Percentiles rank a stretch among this genome's conserved stretches.
Evolutionary conservation across 768 basidiomycete species (phyloP).

Genomic region (Solioccasus polychromus): DNA sequence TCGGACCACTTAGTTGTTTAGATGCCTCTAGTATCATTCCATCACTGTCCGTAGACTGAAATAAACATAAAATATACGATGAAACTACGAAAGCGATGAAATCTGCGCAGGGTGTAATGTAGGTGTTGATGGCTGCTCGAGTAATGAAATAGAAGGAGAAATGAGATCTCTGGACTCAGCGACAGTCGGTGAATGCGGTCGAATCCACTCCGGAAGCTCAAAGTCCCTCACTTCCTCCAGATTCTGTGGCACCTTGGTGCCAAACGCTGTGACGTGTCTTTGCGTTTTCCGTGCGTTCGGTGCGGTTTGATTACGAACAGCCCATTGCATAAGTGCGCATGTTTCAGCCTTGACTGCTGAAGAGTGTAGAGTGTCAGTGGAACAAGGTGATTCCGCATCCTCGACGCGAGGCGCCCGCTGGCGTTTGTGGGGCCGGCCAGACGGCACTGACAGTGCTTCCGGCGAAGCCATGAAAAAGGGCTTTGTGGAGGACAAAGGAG

Average conservation of each 20-base stretch:
- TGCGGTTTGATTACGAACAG: slow-evolving; percentile 44
- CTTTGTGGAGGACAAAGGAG: slow-evolving; percentile 22
- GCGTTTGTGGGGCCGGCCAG: slow-evolving; percentile 32
- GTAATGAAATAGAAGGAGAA: slow-evolving; percentile 2
- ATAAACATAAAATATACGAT: slow-evolving; percentile 31
- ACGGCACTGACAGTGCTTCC: slow-evolving; percentile 25
- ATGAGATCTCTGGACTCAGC: slow-evolving; percentile 1
- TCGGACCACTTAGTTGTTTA: slow-evolving; percentile 10
- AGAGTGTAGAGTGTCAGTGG: slow-evolving; percentile 11
- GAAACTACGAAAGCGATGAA: slow-evolving; percentile 12
- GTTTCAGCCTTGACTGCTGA: slow-evolving; percentile 21
- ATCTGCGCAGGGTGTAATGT: slow-evolving; percentile 9
- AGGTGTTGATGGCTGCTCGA: slow-evolving; percentile 7
- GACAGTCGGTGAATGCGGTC: slow-evolving; percentile 18
- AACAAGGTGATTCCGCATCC: slow-evolving; percentile 23
- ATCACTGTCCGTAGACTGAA: slow-evolving; percentile 12
- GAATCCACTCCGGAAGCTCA: slow-evolving; percentile 55
- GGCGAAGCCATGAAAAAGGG: slow-evolving; percentile 30
- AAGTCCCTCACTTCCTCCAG: slow-evolving; percentile 52
- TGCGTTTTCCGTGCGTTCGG: slow-evolving; percentile 47
- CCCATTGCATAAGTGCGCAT: slow-evolving; percentile 47
- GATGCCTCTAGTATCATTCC: neutral
- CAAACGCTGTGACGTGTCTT: slow-evolving; percentile 58
- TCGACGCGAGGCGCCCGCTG: slow-evolving; percentile 18
- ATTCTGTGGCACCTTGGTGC: slow-evolving; percentile 50